phyloP scores from a whole-genome alignment of 805 yeast species.

The Candida succiphila region DNA sequence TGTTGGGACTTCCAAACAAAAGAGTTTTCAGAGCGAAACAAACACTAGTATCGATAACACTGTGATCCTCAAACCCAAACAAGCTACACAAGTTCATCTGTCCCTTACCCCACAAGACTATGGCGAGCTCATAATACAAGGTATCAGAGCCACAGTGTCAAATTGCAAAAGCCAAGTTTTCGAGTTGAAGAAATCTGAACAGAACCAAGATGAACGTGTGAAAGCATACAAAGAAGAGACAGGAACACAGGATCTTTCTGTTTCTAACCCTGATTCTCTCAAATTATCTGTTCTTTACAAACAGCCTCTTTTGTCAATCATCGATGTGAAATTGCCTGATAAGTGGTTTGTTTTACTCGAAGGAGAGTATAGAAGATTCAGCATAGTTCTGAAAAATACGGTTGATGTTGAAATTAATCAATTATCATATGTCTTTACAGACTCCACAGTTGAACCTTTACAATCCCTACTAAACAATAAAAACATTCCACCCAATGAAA shows the following conservation, averaged over 20 bases:
- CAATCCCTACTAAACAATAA: conserved; percentile 38
- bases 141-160: conserved; percentile 39
- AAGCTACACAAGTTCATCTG: conserved; percentile 28
- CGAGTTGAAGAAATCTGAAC: conserved; percentile 6
- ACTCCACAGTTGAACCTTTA: conserved; percentile 62
- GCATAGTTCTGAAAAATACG: conserved; percentile 44
- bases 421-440: conserved; percentile 55
- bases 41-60: conserved; percentile 1
- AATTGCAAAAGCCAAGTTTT: conserved; percentile 40
- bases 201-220: background rate
- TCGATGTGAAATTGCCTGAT: conserved; percentile 43
- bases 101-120: conserved; percentile 36
- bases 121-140: conserved; percentile 41
- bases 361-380: conserved; percentile 53
- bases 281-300: conserved; percentile 14
- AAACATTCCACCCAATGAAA: conserved; percentile 45
- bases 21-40: background rate
- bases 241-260: background rate
- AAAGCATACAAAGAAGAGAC: background rate
- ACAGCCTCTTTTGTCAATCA: conserved; percentile 54
- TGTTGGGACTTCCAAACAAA: background rate
- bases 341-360: conserved; percentile 71
- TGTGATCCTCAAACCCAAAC: conserved; percentile 26
- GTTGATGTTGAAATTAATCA: conserved; percentile 47
- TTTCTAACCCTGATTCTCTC: background rate